Evolutionary conservation across 306 rosid genomes (phyloP), one percentile per base, ranked within the genome.

Genomic region (Crataegus laevigata): DNA sequence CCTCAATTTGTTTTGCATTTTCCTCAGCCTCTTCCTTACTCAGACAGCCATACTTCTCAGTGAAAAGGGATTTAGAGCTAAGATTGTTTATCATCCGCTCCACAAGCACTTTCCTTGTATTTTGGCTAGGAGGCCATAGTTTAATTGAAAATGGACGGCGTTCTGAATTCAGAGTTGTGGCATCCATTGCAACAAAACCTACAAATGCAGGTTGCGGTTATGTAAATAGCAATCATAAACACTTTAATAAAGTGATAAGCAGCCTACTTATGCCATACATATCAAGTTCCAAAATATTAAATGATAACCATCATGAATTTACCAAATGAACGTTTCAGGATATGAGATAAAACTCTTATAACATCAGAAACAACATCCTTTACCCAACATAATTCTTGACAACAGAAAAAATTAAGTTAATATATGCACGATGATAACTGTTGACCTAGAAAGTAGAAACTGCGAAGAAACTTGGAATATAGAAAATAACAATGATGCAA

Each of bases 41-140:
- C 76, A 92, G 83, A 83, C 72, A 73, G 59, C 91, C 96, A 82
- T 92, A 92, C 80, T 92, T 96, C 75, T 90, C 91, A 8, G 99
- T 92, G 84, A 92, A 96, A 82, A 88, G 57, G 67, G 99, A 89
- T 80, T 83, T 81, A 30, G 88, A 66, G 34, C 92, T 81, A 57
- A 96, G 91, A 84, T 96, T 96, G 84, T 82, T 89, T 65, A 88
- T 81, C 98, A 96, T 84, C 82, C 96, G 91, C 70, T 89, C 89
- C 86, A 90, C 92, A 45, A 96, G 96, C 58, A 88, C 91, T 81
- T 84, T 87, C 82, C 99, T 89, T 5, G 98, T 96, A 85, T 88
- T 96, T 72, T 83, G 87, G 79, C 97, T 92, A 36, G 99, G 99
- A 77, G 99, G 99, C 99, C 99, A 96, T 71, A 96, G 80, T 77